Evolutionary conservation across 176 grass and related monocot species (phyloP).

Genomic region (Phragmites australis): DNA sequence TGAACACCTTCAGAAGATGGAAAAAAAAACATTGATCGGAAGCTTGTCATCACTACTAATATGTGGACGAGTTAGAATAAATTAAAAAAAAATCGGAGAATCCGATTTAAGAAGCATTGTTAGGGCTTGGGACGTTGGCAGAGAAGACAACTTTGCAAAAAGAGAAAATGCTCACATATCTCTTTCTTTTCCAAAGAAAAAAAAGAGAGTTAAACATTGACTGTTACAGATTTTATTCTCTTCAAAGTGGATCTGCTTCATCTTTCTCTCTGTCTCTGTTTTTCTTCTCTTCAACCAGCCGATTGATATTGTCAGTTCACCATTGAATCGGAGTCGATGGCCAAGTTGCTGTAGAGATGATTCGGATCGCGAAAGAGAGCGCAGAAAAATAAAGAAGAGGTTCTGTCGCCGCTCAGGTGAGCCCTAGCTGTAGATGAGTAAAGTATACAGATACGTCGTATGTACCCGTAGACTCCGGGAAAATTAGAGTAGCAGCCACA

Average conservation of each 20-base stretch:
- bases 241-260: neutral
- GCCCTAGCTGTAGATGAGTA: no score
- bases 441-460: neutral
- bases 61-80: neutral
- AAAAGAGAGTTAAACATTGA: neutral
- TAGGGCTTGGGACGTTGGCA: no score
- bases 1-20: neutral
- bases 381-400: neutral
- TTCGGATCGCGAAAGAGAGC: neutral
- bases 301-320: neutral
- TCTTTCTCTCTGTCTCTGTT: neutral
- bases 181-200: neutral
- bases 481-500: neutral
- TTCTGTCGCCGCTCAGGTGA: neutral
- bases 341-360: neutral
- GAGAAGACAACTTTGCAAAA: no score
- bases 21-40: neutral
- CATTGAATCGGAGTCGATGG: neutral
- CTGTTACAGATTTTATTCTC: conserved; percentile 1
- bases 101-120: neutral
- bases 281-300: neutral
- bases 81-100: no score
- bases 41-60: neutral
- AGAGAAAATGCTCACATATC: neutral
- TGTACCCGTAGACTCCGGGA: neutral